Conservation (phyloP, 202 grass and related monocot species). For the Bolboschoenoplectus hybrid region DNA sequence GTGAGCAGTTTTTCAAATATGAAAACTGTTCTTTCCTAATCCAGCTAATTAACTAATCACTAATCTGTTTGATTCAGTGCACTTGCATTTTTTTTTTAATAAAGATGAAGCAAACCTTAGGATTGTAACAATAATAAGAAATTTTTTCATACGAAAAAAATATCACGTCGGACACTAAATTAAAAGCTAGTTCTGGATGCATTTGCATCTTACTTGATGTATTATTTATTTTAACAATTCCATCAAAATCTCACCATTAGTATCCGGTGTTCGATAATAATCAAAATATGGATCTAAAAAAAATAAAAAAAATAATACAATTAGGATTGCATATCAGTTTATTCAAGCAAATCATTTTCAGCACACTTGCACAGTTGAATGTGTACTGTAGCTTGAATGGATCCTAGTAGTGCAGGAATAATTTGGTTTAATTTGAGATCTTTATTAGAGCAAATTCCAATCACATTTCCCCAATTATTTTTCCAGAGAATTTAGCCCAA, state of each 20-base stretch:
- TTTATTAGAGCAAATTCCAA: not conserved
- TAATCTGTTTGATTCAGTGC: slow-evolving; percentile 14
- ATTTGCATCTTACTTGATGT: not conserved
- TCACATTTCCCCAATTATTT: not conserved
- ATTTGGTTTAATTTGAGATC: not conserved
- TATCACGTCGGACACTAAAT: not conserved
- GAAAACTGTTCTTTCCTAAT: not conserved
- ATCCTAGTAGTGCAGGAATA: not conserved
- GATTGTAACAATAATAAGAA: not conserved
- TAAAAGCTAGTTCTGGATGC: not conserved
- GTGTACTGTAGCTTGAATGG: not conserved
- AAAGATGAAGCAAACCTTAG: not conserved
- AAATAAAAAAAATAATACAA: too few species aligned
- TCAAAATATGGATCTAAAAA: too few species aligned
- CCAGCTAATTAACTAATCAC: not conserved
- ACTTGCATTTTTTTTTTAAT: not conserved
- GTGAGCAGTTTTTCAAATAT: slow-evolving; percentile 14
- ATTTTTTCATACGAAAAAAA: not conserved
- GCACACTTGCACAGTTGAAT: not conserved
- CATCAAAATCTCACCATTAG: too few species aligned
- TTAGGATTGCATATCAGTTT: not conserved
- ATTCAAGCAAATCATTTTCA: not conserved
- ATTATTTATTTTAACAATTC: not conserved
- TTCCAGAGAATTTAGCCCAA: not conserved
- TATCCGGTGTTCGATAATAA: too few species aligned